Evolutionary conservation across 2,329 filamentous ascomycete species (phyloP).

Genomic region (Calonectria fujianensis): DNA sequence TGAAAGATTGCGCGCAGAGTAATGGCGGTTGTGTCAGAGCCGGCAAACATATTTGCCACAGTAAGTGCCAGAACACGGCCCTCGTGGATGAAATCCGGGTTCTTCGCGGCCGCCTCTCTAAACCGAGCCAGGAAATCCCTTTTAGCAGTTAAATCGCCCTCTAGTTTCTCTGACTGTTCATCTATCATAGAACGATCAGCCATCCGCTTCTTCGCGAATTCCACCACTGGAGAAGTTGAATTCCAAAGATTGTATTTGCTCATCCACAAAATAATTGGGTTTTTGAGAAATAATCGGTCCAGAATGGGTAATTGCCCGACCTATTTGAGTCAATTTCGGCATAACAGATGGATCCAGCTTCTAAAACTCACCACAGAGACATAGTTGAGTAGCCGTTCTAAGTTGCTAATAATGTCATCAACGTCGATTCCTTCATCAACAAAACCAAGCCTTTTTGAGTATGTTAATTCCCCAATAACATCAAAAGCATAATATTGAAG

Average conservation of each 20-base stretch:
- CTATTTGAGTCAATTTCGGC: not conserved
- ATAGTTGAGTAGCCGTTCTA: slow-evolving; percentile 47
- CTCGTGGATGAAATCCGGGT: slow-evolving; percentile 39
- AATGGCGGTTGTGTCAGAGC: slow-evolving; percentile 46
- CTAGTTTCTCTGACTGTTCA: not conserved
- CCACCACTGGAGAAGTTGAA: slow-evolving; percentile 31
- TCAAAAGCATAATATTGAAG: slow-evolving; percentile 50
- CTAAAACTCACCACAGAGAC: slow-evolving; percentile 35
- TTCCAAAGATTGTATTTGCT: slow-evolving; percentile 28
- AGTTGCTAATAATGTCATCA: slow-evolving; percentile 42
- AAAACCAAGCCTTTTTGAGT: slow-evolving; percentile 43
- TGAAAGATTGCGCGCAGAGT: slow-evolving; percentile 44
- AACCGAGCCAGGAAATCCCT: slow-evolving; percentile 45
- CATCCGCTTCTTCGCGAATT: slow-evolving; percentile 38
- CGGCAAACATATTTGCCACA: slow-evolving; percentile 46
- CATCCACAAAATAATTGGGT: slow-evolving; percentile 27
- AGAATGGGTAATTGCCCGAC: slow-evolving; percentile 35
- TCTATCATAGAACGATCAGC: slow-evolving; percentile 12
- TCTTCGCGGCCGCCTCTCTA: slow-evolving; percentile 37
- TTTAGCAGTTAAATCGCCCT: not conserved
- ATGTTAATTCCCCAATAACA: slow-evolving; percentile 43
- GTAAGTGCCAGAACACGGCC: slow-evolving; percentile 42
- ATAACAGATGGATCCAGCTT: not conserved
- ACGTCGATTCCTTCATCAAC: slow-evolving; percentile 43
- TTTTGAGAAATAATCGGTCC: slow-evolving; percentile 30